Evolutionary conservation across 2,329 filamentous ascomycete genomes (phyloP), one percentile per base, ranked within the genome.

Genomic region (Neonectria sp.): DNA sequence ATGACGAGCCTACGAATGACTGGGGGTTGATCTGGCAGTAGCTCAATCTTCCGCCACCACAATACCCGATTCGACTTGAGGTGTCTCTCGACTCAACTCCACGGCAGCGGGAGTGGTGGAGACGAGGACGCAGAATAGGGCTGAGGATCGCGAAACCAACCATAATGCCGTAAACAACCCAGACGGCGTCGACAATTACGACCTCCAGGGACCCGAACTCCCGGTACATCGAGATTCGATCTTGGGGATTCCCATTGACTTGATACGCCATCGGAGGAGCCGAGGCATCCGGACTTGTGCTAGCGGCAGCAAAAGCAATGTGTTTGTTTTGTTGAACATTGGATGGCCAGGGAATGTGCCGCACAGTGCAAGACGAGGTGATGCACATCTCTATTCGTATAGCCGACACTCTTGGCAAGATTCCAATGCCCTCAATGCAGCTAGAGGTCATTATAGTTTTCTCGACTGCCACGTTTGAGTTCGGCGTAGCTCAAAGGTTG

Each of bases 141-240:
- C 4, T 45, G 40, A 45, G 5, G n/a, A 12, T 12, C 24, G 40
- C 8, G n/a, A 45, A 45, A 45, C 40, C 40, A 45, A 45, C n/a
- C 2, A 12, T 13, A 24, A 49, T 15, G 17, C 13, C 52, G 29
- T 17, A 27, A 52, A 29, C 25, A 29, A 9, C 12, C 27, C 25
- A 31, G 17, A 9, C 49, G 37, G 37, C 37, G 3, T 45, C 3
- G n/a, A 45, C 31, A 56, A 33, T 17, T 35, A 6, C 13, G 33
- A 24, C 21, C n/a, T 5, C 27, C 17, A 27, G 49, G 31, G 17
- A 37, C 43, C 63, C 56, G 45, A 51, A 25, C 43, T 33, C 9
- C 6, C 35, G 51, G 57, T 51, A 46, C 25, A 65, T 65, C 57
- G 52, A 56, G 63, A 65, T 65, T 56, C 51, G 63, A 60, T 65